phyloP scores from a whole-genome alignment of 495 filamentous ascomycete species.

The Pyronema omphalodes region DNA sequence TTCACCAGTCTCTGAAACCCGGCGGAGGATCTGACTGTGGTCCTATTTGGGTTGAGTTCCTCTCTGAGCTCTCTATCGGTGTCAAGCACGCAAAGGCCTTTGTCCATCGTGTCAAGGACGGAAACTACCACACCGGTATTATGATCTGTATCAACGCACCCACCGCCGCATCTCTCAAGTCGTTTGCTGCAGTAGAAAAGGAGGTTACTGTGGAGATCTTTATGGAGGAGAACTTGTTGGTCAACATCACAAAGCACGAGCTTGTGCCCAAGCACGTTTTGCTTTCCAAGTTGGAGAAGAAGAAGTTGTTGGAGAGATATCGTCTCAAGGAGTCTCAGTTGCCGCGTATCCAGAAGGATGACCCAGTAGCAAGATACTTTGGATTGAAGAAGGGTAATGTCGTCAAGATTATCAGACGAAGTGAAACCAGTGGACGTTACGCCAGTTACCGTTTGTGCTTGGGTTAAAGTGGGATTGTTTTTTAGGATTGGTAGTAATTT shows the following conservation, averaged over 20 bases:
- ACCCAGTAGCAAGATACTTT: slow-evolving; percentile 83
- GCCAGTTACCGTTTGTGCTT: slow-evolving; percentile 40
- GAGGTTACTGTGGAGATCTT: slow-evolving; percentile 73
- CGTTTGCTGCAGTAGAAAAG: slow-evolving; percentile 49
- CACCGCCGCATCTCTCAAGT: slow-evolving; percentile 66
- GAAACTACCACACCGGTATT: slow-evolving; percentile 75
- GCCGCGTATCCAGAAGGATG: slow-evolving; percentile 72
- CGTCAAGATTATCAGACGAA: slow-evolving; percentile 87
- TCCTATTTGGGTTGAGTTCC: slow-evolving; percentile 86
- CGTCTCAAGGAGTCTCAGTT: slow-evolving; percentile 92
- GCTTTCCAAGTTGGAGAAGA: slow-evolving; percentile 78
- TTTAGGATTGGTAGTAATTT: not conserved
- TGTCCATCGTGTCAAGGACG: slow-evolving; percentile 54
- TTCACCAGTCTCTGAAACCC: slow-evolving; percentile 58
- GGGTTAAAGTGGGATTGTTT: slow-evolving; percentile 1
- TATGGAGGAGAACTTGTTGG: slow-evolving; percentile 81
- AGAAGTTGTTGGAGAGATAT: slow-evolving; percentile 63
- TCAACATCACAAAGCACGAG: slow-evolving; percentile 97
- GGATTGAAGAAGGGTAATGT: slow-evolving; percentile 86
- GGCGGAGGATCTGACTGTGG: slow-evolving; percentile 47
- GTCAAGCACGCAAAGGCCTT: slow-evolving; percentile 82
- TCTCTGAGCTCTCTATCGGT: slow-evolving; percentile 53
- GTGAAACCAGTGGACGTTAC: slow-evolving; percentile 61
- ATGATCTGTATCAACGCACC: slow-evolving; percentile 67
- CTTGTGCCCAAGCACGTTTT: slow-evolving; percentile 87